These are phyloP conservation scores for Volutella citrinella DNA, from an alignment of 2,329 filamentous ascomycete species.

Conservation along the genomic window DNA sequence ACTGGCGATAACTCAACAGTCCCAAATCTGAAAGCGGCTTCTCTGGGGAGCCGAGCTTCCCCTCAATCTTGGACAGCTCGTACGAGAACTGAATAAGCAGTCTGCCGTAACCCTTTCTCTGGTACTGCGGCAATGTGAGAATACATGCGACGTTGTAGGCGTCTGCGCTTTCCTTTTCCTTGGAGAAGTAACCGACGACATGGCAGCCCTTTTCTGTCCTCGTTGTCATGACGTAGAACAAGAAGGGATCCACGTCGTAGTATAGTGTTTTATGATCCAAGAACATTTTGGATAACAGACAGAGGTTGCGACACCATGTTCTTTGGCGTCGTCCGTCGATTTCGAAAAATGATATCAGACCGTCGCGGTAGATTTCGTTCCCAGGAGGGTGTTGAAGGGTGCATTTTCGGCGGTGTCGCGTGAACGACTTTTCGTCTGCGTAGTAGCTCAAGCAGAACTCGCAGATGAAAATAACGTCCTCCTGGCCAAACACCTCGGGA, in stretches of 20 bases:
- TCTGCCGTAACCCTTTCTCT: slow-evolving; percentile 89
- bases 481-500: slow-evolving; percentile 81
- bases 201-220: slow-evolving; percentile 88
- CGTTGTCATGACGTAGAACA: slow-evolving; percentile 97
- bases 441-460: slow-evolving; percentile 96
- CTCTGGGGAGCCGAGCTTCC: slow-evolving; percentile 91
- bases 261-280: slow-evolving; percentile 97
- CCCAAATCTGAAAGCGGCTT: slow-evolving; percentile 95
- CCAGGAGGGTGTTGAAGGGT: slow-evolving; percentile 88
- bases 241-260: slow-evolving; percentile 98
- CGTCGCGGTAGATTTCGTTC: slow-evolving; percentile 97
- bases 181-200: slow-evolving; percentile 98
- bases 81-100: slow-evolving; percentile 97
- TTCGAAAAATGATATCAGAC: slow-evolving; percentile 92
- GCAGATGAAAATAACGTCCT: slow-evolving; percentile 92
- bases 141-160: slow-evolving; percentile 99
- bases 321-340: slow-evolving; percentile 92
- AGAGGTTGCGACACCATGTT: slow-evolving; percentile 95
- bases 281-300: slow-evolving; percentile 92
- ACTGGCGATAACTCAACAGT: slow-evolving; percentile 89
- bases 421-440: slow-evolving; percentile 76
- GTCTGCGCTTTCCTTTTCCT: slow-evolving; percentile 96
- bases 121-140: slow-evolving; percentile 91
- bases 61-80: slow-evolving; percentile 91
- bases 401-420: slow-evolving; percentile 85